Base-by-base conservation (phyloP, 768 basidiomycete genomes). In the Lactarius deliciosus region DNA sequence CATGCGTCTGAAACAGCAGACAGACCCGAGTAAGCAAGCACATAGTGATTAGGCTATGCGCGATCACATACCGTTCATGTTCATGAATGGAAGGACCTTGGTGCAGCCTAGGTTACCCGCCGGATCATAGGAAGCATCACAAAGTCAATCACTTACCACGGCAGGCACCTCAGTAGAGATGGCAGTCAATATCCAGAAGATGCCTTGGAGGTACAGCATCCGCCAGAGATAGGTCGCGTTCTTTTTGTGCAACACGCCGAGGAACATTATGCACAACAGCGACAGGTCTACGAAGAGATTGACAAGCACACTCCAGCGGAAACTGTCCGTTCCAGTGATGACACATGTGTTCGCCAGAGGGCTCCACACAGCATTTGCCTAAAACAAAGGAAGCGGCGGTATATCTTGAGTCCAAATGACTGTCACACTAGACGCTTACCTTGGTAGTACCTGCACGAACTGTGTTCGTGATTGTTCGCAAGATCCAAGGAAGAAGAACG, bases 221-320 rank as follows among this genome's bases (percentile, higher is more conserved):
- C 63, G 61, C 69, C 69, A 69, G 15, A 69, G 69, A 58, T 54
- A 47, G 1, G 69, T 69, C 22, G 61, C 61, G 30, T 69, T 69
- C 58, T 60, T 63, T 59, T 69, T 69, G 0, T 43, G 41, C 20
- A 69, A 25, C 8, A 69, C 69, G n/a, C 69, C 69, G 18, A 61
- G 2, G 22, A 69, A 63, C 69, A 69, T 69, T 22, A 69, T 60
- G 55, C 53, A 43, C 4, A 69, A 58, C 22, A 69, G 60, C 0
- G 66, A 57, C 36, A 68, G 38, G 61, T 69, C 69, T n/a, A 60
- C 66, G 34, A 68, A 7, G n/a, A 68, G 36, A 55, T 69, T 69
- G 38, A 57, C 25, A 5, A 69, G 58, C 22, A 68, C 25, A 9
- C 69, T 58, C 69, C 69, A 69, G 55, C 62, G 62, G 62, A 68